Evolutionary conservation across 31 red algal species (phyloP).

Genomic region (Odonthalia washingtoniensis): DNA sequence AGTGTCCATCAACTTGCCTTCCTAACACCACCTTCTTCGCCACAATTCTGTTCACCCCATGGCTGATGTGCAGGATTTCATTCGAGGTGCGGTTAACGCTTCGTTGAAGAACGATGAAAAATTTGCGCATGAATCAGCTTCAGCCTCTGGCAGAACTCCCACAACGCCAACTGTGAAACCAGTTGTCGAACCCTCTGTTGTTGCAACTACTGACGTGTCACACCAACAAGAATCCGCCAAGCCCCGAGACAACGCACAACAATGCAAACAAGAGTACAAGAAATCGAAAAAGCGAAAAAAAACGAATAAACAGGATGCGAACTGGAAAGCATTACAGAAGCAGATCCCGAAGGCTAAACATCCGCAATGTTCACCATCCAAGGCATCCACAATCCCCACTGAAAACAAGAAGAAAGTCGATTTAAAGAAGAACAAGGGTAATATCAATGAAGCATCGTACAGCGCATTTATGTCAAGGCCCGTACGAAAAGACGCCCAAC

Average conservation of each 20-base stretch:
- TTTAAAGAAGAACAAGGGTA: not conserved
- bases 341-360: constrained; percentile 14
- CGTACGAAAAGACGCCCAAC: constrained; percentile 18
- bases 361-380: constrained; percentile 1
- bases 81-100: constrained; percentile 40
- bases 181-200: not conserved
- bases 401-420: not conserved
- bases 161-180: not conserved
- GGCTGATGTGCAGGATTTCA: too few species aligned
- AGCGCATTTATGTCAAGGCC: constrained; percentile 68
- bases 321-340: constrained; percentile 46
- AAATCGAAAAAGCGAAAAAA: not conserved
- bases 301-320: not conserved
- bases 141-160: too few species aligned
- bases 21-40: too few species aligned
- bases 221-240: not conserved
- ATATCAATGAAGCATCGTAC: constrained; percentile 12
- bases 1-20: too few species aligned
- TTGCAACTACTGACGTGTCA: not conserved
- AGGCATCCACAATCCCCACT: not conserved
- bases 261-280: not conserved
- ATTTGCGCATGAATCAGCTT: not conserved
- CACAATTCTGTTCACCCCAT: too few species aligned
- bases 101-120: constrained; percentile 47
- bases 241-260: not conserved